Base-by-base conservation (phyloP, 768 basidiomycete genomes). In the Tricholoma terreum region DNA sequence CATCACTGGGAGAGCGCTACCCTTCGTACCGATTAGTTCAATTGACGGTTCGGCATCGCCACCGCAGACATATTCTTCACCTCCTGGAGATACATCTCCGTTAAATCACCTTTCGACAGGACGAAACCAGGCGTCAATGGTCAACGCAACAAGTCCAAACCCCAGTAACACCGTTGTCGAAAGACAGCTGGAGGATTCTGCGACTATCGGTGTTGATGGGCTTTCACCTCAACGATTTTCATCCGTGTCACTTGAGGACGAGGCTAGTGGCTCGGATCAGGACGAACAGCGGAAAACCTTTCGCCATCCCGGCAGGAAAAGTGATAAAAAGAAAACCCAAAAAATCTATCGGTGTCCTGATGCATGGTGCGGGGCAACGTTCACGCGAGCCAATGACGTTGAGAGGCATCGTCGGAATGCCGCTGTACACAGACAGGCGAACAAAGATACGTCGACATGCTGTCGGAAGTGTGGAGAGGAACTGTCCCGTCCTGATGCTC, bases 401-500 rank as follows among this genome's bases (percentile, higher is more conserved):
- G 36, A 45, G 17, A 59, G 67, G 3, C 69, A 71, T 58, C 57
- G 64, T 14, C 58, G 56, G 30, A 69, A 62, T 40, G 65, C 64
- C 24, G 58, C 65, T n/a, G 58, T 62, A 30, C 68, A 69, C 42
- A 67, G 55, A 38, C 55, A 50, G 40, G 35, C 58, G 17, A 42
- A 46, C 45, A 36, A 43, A 33, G 64, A 62, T 43, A 55, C 33
- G 43, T 58, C 61, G 0, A 64, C 52, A 15, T 14, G 58, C 10
- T 70, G 69, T 50, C 50, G 58, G 34, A 57, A 48, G 27, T 67
- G 66, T n/a, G 61, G 62, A 17, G 62, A 63, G 8, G 54, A 59
- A 31, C 62, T 69, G 17, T 70, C 69, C 48, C 67, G 69, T 12
- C 50, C 57, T n/a, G 69, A 73, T 61, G 65, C 70, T 48, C 63